Evolutionary conservation across 257 asterid genomes (phyloP).

Genomic region (Scutellaria baicalensis): DNA sequence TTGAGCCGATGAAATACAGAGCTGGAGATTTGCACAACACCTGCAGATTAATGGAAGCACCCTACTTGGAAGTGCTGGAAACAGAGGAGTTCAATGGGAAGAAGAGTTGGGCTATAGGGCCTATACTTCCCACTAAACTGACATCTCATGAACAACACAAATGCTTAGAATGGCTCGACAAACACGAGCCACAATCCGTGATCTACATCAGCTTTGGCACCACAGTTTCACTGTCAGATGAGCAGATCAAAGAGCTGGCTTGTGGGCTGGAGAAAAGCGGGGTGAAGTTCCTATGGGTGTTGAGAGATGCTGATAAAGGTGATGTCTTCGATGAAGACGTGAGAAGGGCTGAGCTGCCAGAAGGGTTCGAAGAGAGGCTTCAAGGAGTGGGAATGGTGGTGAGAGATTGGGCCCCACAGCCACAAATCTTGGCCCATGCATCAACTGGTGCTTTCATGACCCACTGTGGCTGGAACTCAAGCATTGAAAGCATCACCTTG

Average conservation of each 20-base stretch:
- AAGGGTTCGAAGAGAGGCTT: constrained; percentile 24
- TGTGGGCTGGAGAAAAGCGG: constrained; percentile 25
- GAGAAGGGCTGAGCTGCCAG: constrained; percentile 17
- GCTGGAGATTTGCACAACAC: constrained; percentile 36
- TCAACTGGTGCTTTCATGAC: constrained; percentile 26
- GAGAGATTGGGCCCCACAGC: constrained; percentile 38
- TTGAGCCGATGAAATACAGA: constrained; percentile 5
- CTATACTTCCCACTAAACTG: constrained; percentile 22
- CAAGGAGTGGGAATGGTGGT: constrained; percentile 15
- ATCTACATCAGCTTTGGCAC: constrained; percentile 27
- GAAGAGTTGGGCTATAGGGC: constrained; percentile 39
- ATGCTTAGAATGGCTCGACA: constrained; percentile 29
- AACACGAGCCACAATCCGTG: constrained; percentile 22
- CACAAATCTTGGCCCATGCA: constrained; percentile 17
- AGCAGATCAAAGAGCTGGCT: constrained; percentile 24
- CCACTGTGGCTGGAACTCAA: constrained; percentile 31
- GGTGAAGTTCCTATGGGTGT: constrained; percentile 31
- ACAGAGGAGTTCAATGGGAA: constrained; percentile 3
- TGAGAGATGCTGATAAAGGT: constrained; percentile 33
- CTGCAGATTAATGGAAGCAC: constrained; percentile 33
- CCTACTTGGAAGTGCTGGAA: constrained; percentile 17
- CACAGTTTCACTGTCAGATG: constrained; percentile 23
- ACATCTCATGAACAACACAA: background rate
- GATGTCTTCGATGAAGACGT: constrained; percentile 13
- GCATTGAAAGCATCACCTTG: constrained; percentile 23